A percentile compares a stretch with the other conserved stretches of the same genome.
These are phyloP conservation scores for Solanum lignicaule DNA, from an alignment of 257 asterid genomes.

Conservation along the genomic window DNA sequence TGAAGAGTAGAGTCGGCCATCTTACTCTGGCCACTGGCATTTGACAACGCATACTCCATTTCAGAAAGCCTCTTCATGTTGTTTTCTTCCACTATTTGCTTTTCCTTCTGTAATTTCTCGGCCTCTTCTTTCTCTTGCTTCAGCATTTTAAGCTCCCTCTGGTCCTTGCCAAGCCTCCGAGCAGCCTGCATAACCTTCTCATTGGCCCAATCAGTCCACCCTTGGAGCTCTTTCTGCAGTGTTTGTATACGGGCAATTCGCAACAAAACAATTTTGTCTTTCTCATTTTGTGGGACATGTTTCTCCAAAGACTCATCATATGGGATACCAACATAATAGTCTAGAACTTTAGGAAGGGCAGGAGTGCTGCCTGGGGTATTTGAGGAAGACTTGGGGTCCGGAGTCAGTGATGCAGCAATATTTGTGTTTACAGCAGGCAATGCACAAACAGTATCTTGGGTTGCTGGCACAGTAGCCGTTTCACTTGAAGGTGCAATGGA, in stretches of 20 bases:
- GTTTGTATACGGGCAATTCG: conserved; percentile 30
- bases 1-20: conserved; percentile 19
- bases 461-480: not conserved
- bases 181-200: conserved; percentile 60
- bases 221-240: conserved; percentile 33
- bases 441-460: conserved; percentile 23
- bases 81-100: conserved; percentile 37
- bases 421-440: conserved; percentile 26
- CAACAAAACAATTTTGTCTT: conserved; percentile 35
- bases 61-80: conserved; percentile 38
- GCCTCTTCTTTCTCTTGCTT: conserved; percentile 50
- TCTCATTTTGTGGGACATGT: conserved; percentile 37
- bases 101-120: conserved; percentile 40
- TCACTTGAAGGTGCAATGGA: conserved; percentile 7
- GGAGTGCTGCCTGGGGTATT: conserved; percentile 7
- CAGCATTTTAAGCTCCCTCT: conserved; percentile 41
- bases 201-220: conserved; percentile 49
- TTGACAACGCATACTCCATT: conserved; percentile 39
- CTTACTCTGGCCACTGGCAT: conserved; percentile 29
- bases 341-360: conserved; percentile 15
- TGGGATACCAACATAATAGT: conserved; percentile 38
- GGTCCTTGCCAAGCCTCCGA: conserved; percentile 40
- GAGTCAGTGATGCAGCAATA: conserved; percentile 8
- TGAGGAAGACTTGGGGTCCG: conserved; percentile 6
- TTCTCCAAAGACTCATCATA: conserved; percentile 39